These are phyloP conservation scores for Glutinoglossum americanum DNA, from an alignment of 495 filamentous ascomycete genomes.

Conservation along the genomic window DNA sequence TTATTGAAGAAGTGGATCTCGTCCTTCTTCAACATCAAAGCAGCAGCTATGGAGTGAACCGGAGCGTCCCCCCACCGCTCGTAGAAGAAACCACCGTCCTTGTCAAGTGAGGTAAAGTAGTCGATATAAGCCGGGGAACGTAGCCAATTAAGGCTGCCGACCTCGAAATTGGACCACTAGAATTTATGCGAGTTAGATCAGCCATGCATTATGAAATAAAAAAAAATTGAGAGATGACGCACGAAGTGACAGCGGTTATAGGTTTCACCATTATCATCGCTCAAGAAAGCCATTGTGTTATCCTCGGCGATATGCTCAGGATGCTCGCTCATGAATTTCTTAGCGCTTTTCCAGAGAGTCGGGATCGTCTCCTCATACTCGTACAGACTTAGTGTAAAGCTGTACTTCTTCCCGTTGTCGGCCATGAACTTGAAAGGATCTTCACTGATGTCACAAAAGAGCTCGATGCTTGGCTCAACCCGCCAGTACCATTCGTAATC, in stretches of 20 bases:
- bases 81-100: constrained; percentile 80
- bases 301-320: constrained; percentile 68
- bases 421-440: constrained; percentile 78
- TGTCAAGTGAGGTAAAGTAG: constrained; percentile 59
- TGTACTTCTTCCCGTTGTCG: constrained; percentile 78
- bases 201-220: not conserved
- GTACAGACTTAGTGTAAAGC: constrained; percentile 73
- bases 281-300: constrained; percentile 81
- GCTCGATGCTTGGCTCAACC: constrained; percentile 72
- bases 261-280: constrained; percentile 66
- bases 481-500: constrained; percentile 90
- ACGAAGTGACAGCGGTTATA: constrained; percentile 98
- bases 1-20: constrained; percentile 98
- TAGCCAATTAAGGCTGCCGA: constrained; percentile 68
- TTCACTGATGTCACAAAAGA: constrained; percentile 66
- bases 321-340: constrained; percentile 72
- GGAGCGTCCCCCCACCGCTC: constrained; percentile 85
- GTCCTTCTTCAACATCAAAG: constrained; percentile 66
- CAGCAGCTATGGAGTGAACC: constrained; percentile 85
- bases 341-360: constrained; percentile 80
- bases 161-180: constrained; percentile 85
- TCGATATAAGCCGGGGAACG: constrained; percentile 59
- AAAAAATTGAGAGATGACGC: constrained; percentile 18
- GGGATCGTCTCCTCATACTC: constrained; percentile 94
- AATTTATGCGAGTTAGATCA: not conserved